Base-by-base conservation (phyloP, 2,329 filamentous ascomycete species). In the Fusarium sp. region DNA sequence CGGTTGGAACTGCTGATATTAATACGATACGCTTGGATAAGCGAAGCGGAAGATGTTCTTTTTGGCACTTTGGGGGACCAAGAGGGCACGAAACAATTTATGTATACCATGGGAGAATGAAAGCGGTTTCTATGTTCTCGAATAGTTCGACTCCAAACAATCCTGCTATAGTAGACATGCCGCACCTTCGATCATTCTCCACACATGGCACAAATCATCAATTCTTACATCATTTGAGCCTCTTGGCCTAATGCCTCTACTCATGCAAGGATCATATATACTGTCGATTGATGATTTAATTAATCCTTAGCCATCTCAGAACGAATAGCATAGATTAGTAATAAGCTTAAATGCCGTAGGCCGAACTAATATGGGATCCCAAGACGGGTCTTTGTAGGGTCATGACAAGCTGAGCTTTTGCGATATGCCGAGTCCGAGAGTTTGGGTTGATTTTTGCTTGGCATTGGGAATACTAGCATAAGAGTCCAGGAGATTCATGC, bases 91-190 rank as follows among this genome's bases (percentile, higher is more conserved):
- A 39, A 38, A n/a, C 22, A 30, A 30, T 30, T 20, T 34, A 41
- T 56, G 47, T 55, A 59, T 44, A 41, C 26, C 38, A 50, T 28
- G 42, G n/a, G 32, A 30, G 32, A 60, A 39, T 38, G 45, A 51
- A 62, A 72, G 59, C 55, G 42, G 52, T 30, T 52, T 55, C 26
- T 57, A 26, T 45, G n/a, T 22, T 69, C 39, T 59, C 56, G n/a
- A 51, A 50, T 18, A 57, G 36, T 34, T 18, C 34, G 26, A 56
- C 34, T 32, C 38, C 14, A 41, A 44, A 39, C 42, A 15, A 48
- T 50, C 39, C 32, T 34, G 17, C 32, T 17, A 17, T 34, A 34
- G 50, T 30, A 30, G n/a, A 24, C 10, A 22, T 34, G 15, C 26
- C 26, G 14, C n/a, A 15, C 42, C 28, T 50, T 50, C 12, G 51